Evolutionary conservation across 2,329 filamentous ascomycete genomes (phyloP), one percentile per base, ranked within the genome.

Genomic region (Colletotrichum sp.): DNA sequence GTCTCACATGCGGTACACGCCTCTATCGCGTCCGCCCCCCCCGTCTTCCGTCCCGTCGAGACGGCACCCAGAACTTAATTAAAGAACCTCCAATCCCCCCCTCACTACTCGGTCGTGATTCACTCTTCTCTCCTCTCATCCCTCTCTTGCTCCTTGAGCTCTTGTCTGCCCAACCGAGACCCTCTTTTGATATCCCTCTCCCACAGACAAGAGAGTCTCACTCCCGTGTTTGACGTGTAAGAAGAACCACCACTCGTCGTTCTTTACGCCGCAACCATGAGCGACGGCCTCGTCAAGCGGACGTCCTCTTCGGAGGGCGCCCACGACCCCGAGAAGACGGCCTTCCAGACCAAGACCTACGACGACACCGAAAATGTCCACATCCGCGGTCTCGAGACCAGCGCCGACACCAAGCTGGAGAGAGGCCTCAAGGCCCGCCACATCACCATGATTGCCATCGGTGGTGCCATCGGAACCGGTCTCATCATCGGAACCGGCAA

Each of bases 401-500:
- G 85, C 68, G 81, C 84, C 34, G 87, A 88, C 77, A 89, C 88
- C 64, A 82, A 84, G 78, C 86, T 90, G 72, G 88, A 89, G 75
- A 87, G 88, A n/a, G 89, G 88, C 28, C 88, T 90, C 79, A 88
- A 89, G 82, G 87, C 89, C 24, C 88, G 89, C 12, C 89, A 90
- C 82, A 90, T 90, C 80, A 89, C 87, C 81, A 90, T 90, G 89
- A 90, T 90, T 84, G 94, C 94, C 79, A 94, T 95, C 75, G 94
- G 93, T 80, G 94, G 94, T 83, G 93, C 94, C 77, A 92, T 95
- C 76, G 94, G 92, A 72, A 95, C 93, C 69, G 94, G 94, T 83
- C 87, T 95, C 71, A 94, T 95, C 78, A 93, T 95, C 80, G 93
- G 93, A 77, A 93, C 91, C 52, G 89, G 89, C 75, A 89, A 88